Conservation (phyloP, 768 basidiomycete genomes). For the Amanita rubescens region DNA sequence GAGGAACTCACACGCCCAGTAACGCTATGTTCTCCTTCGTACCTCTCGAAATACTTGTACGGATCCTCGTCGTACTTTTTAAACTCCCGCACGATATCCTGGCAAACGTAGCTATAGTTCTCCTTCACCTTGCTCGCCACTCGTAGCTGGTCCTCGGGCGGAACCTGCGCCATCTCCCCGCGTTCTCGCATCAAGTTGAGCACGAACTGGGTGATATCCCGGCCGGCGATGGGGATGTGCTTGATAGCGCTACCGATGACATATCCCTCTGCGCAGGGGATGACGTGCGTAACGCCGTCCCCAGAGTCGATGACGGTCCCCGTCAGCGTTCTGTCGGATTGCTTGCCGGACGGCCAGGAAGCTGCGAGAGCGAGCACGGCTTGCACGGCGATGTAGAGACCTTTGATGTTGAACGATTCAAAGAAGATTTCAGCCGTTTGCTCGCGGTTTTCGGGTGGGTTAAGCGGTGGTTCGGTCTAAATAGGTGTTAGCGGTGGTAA, state of each 20-base stretch:
- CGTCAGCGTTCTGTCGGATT: conserved; percentile 84
- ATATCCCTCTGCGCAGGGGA: conserved; percentile 93
- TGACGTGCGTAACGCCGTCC: conserved; percentile 98
- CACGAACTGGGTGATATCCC: conserved; percentile 95
- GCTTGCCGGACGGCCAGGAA: conserved; percentile 90
- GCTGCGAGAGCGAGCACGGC: conserved; percentile 97
- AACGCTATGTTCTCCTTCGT: conserved; percentile 88
- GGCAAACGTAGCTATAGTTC: conserved; percentile 96
- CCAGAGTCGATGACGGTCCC: conserved; percentile 99
- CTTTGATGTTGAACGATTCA: conserved; percentile 99
- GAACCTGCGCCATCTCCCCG: conserved; percentile 84
- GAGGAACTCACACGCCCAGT: conserved; percentile 76
- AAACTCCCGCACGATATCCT: conserved; percentile 98
- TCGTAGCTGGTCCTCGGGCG: conserved; percentile 89
- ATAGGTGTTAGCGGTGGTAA: background rate
- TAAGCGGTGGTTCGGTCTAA: conserved; percentile 98
- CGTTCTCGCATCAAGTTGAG: conserved; percentile 93
- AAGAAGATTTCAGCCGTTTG: conserved; percentile 99
- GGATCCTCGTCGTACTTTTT: conserved; percentile 97
- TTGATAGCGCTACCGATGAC: conserved; percentile 99
- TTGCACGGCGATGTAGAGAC: conserved; percentile 97
- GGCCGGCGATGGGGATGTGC: conserved; percentile 96
- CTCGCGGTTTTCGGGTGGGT: conserved; percentile 97
- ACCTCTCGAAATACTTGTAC: conserved; percentile 89
- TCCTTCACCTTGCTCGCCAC: conserved; percentile 95